Conservation (phyloP, 164 flowering plant genomes). For the Platanus orientalis region DNA sequence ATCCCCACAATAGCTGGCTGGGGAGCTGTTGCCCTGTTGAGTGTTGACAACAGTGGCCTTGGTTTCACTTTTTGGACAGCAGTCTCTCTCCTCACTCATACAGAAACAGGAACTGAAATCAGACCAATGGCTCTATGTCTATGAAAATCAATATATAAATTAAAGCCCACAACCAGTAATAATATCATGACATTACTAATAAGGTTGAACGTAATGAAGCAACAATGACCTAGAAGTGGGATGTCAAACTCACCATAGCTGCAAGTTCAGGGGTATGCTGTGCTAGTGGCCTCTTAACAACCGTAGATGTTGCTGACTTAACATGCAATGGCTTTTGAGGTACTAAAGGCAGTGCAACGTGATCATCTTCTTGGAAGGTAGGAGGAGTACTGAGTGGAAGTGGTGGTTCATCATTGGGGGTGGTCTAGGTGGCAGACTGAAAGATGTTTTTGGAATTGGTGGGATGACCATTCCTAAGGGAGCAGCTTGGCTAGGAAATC, state of each 20-base stretch:
- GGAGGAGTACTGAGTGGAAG: slow-evolving; percentile 90
- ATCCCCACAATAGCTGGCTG: slow-evolving; percentile 30
- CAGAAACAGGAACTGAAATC: slow-evolving; percentile 92
- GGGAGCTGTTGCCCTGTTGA: slow-evolving; percentile 22
- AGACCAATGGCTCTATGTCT: not conserved
- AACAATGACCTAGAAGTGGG: too few species aligned
- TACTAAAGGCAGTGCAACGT: slow-evolving; percentile 27
- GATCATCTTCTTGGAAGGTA: slow-evolving; percentile 65
- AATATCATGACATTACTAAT: too few species aligned
- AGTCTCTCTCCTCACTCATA: slow-evolving; percentile 85
- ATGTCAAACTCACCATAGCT: too few species aligned
- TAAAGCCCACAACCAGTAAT: too few species aligned
- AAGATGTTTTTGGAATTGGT: slow-evolving; percentile 63
- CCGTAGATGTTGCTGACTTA: too few species aligned
- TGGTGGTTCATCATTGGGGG: slow-evolving; percentile 82
- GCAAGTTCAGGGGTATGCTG: too few species aligned
- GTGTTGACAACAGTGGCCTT: slow-evolving; percentile 36
- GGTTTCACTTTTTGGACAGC: slow-evolving; percentile 65
- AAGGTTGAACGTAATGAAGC: too few species aligned
- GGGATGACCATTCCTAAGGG: slow-evolving; percentile 67
- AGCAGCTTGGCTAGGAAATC: slow-evolving; percentile 47
- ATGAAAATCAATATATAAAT: too few species aligned
- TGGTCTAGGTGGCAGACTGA: slow-evolving; percentile 71
- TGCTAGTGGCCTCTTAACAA: too few species aligned
- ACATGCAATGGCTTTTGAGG: slow-evolving; percentile 87